Evolutionary conservation across 305 asterid genomes (phyloP), one percentile per base, ranked within the genome.

Genomic region (Ajuga reptans): DNA sequence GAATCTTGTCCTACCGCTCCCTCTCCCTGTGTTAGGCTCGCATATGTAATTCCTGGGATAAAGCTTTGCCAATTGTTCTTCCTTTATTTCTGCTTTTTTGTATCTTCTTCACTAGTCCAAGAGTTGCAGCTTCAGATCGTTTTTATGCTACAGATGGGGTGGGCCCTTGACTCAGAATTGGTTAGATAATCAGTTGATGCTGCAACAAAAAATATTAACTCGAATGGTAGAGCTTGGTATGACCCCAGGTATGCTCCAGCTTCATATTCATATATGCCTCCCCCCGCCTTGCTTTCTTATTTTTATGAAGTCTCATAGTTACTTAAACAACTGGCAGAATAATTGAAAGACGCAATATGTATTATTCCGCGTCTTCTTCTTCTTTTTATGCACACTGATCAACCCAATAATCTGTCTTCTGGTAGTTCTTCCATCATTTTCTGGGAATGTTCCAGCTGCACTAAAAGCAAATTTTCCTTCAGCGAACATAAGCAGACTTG

Each of bases 401-500:
- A 63, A 73, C 50, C 47, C 36, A 53, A 42, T 72, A 15, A 16
- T 65, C 10, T 64, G 70, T 73, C 58, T 73, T 64, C 16, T 72
- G 29, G 62, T 75, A 93, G 98, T 93, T 75, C 98, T 93, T 65
- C 98, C 97, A 66, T 90, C 97, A 51, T 93, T 93, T 78, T 93
- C 98, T 77, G 98, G 98, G 78, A 93, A 88, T 86, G 95, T 93
- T 81, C 98, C 98, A 55, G 96, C 95, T 71, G 94, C 92, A 49
- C 45, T 93, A 47, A 88, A 89, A 81, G 80, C 80, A 73, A 87
- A 74, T 52, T 88, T 85, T 39, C 95, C 98, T 37, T 82, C 82
- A 11, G 97, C 98, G 59, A 93, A 86, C 76, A 93, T 93, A 58
- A 90, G 81, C 79, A 81, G 92, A 67, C 96, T 93, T 43, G 98